A percentile compares a stretch with the other conserved stretches of the same genome.
phyloP scores from a whole-genome alignment of 2,329 filamentous ascomycete species.

The Cercospora sesami region DNA sequence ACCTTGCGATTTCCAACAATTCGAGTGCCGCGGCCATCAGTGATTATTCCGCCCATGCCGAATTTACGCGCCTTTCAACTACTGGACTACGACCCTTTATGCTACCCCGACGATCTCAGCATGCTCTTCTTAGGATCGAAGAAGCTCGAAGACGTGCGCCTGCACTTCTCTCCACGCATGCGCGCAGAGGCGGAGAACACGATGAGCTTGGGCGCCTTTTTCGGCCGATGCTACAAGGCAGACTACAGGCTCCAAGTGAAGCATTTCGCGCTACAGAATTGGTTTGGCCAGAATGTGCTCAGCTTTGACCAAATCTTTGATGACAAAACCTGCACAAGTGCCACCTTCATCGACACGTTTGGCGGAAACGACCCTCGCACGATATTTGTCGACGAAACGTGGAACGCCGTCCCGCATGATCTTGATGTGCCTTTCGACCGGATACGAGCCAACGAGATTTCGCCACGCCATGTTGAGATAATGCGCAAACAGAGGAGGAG shows the following conservation, averaged over 20 bases:
- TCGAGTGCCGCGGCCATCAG: constrained; percentile 58
- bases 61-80: constrained; percentile 56
- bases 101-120: constrained; percentile 64
- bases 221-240: constrained; percentile 55
- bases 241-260: constrained; percentile 51
- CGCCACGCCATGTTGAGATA: constrained; percentile 36
- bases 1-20: constrained; percentile 58
- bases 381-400: constrained; percentile 59
- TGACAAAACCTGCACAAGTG: constrained; percentile 44
- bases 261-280: constrained; percentile 58
- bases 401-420: constrained; percentile 42
- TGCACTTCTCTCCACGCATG: constrained; percentile 65
- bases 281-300: constrained; percentile 55
- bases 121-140: constrained; percentile 55
- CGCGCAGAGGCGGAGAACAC: constrained; percentile 59
- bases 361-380: constrained; percentile 46
- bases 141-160: constrained; percentile 55
- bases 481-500: constrained; percentile 33
- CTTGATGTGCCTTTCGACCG: constrained; percentile 21
- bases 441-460: constrained; percentile 34
- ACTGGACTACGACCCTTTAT: constrained; percentile 63
- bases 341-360: constrained; percentile 57
- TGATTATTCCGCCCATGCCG: constrained; percentile 57
- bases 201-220: constrained; percentile 56
- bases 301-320: constrained; percentile 51